Percentiles rank a stretch among this genome's conserved stretches.
Conservation (phyloP, 2,329 filamentous ascomycete genomes). For the Aspergillus luchuensis region DNA sequence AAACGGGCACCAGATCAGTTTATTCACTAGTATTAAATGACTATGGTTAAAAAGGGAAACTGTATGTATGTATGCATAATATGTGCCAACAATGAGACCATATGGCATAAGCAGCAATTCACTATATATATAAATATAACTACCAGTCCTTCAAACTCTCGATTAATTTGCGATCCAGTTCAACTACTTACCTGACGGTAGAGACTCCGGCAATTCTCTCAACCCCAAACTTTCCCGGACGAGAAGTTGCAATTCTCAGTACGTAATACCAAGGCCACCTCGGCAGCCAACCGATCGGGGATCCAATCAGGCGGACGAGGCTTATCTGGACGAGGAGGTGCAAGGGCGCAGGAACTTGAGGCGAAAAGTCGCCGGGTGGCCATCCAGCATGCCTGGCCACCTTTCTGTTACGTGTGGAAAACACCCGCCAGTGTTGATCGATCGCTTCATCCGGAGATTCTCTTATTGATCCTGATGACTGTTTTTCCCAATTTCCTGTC, state of each 20-base stretch:
- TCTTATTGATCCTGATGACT: slow-evolving; percentile 25
- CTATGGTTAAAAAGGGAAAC: too few species aligned
- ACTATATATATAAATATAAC: too few species aligned
- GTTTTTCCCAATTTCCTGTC: not conserved
- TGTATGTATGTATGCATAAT: too few species aligned
- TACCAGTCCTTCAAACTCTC: too few species aligned
- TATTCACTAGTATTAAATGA: not conserved
- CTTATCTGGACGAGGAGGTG: slow-evolving; percentile 31
- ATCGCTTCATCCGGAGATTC: slow-evolving; percentile 16
- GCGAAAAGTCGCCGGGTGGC: slow-evolving; percentile 5
- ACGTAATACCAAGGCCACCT: slow-evolving; percentile 36
- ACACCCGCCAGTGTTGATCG: slow-evolving; percentile 20
- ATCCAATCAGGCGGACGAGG: slow-evolving; percentile 32
- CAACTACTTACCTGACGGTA: too few species aligned
- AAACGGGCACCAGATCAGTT: not conserved
- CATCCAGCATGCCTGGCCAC: slow-evolving; percentile 8
- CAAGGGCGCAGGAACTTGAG: slow-evolving; percentile 10
- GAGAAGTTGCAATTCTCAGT: slow-evolving; percentile 19
- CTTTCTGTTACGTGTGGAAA: slow-evolving; percentile 36
- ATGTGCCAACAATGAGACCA: not conserved
- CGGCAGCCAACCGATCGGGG: slow-evolving; percentile 18
- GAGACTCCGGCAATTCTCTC: not conserved
- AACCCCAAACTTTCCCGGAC: slow-evolving; percentile 3
- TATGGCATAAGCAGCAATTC: not conserved
- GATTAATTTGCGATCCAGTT: too few species aligned